A percentile compares a stretch with the other conserved stretches of the same genome.
phyloP scores from a whole-genome alignment of 192 early-diverging fungal genomes.

The Globomyces pollinis-pini region DNA sequence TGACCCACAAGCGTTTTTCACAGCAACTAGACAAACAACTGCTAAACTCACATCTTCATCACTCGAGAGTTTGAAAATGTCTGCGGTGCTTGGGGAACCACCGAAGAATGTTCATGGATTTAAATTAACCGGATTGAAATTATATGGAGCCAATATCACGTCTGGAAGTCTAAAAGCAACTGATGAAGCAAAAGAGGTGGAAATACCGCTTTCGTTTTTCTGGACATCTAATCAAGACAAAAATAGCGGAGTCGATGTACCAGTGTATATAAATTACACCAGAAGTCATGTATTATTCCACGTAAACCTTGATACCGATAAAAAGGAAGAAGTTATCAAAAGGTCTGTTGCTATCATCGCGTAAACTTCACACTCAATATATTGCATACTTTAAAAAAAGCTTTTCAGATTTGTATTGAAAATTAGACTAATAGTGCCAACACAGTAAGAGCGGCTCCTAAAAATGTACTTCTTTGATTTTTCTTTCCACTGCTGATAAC shows the following conservation, averaged over 20 bases:
- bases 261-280: neutral
- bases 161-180: neutral
- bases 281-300: neutral
- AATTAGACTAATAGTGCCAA: too few species aligned
- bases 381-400: too few species aligned
- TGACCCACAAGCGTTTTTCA: conserved; percentile 84
- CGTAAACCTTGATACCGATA: neutral
- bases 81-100: neutral
- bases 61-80: conserved; percentile 47
- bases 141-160: neutral
- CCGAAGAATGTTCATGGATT: conserved; percentile 7
- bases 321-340: neutral
- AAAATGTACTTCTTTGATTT: too few species aligned
- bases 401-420: too few species aligned
- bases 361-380: too few species aligned
- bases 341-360: conserved; percentile 1
- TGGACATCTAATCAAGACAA: neutral
- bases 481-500: too few species aligned
- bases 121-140: conserved; percentile 7
- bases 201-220: neutral
- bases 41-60: conserved; percentile 70
- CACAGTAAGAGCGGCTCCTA: too few species aligned
- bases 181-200: neutral
- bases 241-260: neutral
- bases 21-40: conserved; percentile 78